phyloP scores from a whole-genome alignment of 441 rosid genomes.

The Gossypium gossypioides region DNA sequence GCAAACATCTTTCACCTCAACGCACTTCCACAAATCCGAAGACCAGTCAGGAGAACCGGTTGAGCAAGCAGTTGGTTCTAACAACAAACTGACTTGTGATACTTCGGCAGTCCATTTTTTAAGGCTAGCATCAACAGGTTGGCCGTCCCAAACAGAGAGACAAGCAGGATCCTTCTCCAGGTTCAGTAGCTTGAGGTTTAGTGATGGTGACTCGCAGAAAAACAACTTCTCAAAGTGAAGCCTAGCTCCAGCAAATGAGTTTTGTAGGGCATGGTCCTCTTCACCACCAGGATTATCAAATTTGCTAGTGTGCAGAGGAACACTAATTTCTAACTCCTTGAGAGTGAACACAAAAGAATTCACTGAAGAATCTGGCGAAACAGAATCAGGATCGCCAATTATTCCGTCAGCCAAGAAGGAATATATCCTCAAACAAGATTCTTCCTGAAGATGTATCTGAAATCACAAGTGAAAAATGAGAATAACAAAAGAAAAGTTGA shows the following conservation, averaged over 20 bases:
- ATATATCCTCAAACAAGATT: slow-evolving; percentile 84
- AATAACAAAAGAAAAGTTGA: slow-evolving; percentile 10
- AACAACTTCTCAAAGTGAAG: slow-evolving; percentile 73
- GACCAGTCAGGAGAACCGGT: slow-evolving; percentile 24
- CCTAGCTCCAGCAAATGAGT: slow-evolving; percentile 70
- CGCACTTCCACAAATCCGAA: slow-evolving; percentile 68
- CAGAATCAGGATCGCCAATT: slow-evolving; percentile 68
- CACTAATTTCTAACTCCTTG: slow-evolving; percentile 65
- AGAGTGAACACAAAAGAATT: slow-evolving; percentile 55
- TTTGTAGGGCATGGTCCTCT: slow-evolving; percentile 27
- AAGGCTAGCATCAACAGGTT: slow-evolving; percentile 94
- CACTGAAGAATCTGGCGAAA: slow-evolving; percentile 67
- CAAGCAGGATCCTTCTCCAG: slow-evolving; percentile 98
- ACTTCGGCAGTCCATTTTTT: slow-evolving; percentile 77
- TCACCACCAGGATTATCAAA: slow-evolving; percentile 25
- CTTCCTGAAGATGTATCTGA: slow-evolving; percentile 94
- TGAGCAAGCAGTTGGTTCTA: slow-evolving; percentile 52
- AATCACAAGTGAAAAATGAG: slow-evolving; percentile 17
- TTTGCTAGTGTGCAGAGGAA: slow-evolving; percentile 59
- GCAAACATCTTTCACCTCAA: slow-evolving; percentile 58
- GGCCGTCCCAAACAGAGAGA: slow-evolving; percentile 78
- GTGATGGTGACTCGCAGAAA: slow-evolving; percentile 74
- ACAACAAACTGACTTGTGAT: slow-evolving; percentile 56
- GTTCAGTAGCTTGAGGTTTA: slow-evolving; percentile 63
- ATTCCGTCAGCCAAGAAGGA: slow-evolving; percentile 95